Percentiles rank a stretch among this genome's conserved stretches.
Conservation (phyloP, 2,329 filamentous ascomycete genomes). For the Penicillium thymicola region DNA sequence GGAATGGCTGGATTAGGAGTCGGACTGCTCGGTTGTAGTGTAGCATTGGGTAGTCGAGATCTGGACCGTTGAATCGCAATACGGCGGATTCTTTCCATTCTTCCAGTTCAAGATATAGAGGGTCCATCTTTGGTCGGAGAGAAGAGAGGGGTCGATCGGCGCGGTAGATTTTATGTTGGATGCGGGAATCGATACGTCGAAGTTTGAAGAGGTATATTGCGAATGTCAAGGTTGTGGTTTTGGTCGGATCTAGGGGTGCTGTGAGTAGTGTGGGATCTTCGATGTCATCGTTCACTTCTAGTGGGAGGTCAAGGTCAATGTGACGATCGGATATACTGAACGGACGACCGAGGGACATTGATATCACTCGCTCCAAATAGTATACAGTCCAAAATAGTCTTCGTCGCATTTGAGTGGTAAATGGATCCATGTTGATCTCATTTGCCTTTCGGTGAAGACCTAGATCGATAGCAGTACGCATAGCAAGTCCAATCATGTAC, state of each 20-base stretch:
- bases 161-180: constrained; percentile 53
- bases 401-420: constrained; percentile 46
- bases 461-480: constrained; percentile 53
- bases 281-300: constrained; percentile 45
- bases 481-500: constrained; percentile 55
- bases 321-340: constrained; percentile 52
- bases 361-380: constrained; percentile 49
- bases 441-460: constrained; percentile 51
- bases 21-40: constrained; percentile 52
- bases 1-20: constrained; percentile 52
- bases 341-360: constrained; percentile 51
- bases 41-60: constrained; percentile 49
- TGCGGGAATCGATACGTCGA: constrained; percentile 48
- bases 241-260: constrained; percentile 27
- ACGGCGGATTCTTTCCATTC: constrained; percentile 45
- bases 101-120: constrained; percentile 46
- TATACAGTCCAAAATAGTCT: constrained; percentile 54
- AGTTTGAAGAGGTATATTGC: constrained; percentile 47
- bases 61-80: constrained; percentile 33
- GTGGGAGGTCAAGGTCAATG: constrained; percentile 50
- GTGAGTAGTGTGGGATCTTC: constrained; percentile 36
- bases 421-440: constrained; percentile 42
- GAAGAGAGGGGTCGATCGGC: constrained; percentile 47
- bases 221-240: constrained; percentile 41
- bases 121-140: constrained; percentile 49